Conservation (phyloP, 495 filamentous ascomycete species). For the Penicillium canariense region DNA sequence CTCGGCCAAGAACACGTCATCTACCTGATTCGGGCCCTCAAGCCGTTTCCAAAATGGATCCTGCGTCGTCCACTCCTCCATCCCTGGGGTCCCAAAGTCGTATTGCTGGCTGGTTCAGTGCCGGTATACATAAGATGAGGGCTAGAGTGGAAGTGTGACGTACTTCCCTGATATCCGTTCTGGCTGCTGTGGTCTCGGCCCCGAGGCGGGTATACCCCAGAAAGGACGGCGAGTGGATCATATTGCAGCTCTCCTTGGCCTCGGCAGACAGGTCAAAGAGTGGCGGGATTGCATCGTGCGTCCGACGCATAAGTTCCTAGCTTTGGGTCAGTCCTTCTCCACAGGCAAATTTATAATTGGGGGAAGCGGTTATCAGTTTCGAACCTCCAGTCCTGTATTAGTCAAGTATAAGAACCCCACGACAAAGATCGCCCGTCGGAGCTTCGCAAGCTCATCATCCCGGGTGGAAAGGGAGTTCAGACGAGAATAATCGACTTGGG, state of each 20-base stretch:
- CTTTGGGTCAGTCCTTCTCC: slow-evolving; percentile 12
- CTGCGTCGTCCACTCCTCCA: slow-evolving; percentile 49
- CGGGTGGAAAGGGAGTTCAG: slow-evolving; percentile 67
- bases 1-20: neutral
- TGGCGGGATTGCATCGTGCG: slow-evolving; percentile 64
- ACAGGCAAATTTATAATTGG: too few relatives aligned
- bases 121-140: neutral
- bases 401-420: slow-evolving; percentile 90
- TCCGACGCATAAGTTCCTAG: slow-evolving; percentile 62
- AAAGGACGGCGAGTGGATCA: slow-evolving; percentile 73
- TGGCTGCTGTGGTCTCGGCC: slow-evolving; percentile 45
- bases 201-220: slow-evolving; percentile 51
- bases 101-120: slow-evolving; percentile 33
- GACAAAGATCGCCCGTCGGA: slow-evolving; percentile 79
- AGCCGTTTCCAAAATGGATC: slow-evolving; percentile 71
- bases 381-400: slow-evolving; percentile 73
- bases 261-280: slow-evolving; percentile 80
- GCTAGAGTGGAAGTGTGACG: neutral
- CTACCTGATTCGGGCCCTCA: slow-evolving; percentile 39
- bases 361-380: too few relatives aligned
- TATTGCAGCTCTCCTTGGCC: slow-evolving; percentile 77
- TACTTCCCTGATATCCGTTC: slow-evolving; percentile 44
- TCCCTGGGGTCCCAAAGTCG: slow-evolving; percentile 41
- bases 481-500: slow-evolving; percentile 70
- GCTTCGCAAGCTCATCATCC: slow-evolving; percentile 62